phyloP scores from a whole-genome alignment of 148 eudicot species.

The Polygonum maritimum region DNA sequence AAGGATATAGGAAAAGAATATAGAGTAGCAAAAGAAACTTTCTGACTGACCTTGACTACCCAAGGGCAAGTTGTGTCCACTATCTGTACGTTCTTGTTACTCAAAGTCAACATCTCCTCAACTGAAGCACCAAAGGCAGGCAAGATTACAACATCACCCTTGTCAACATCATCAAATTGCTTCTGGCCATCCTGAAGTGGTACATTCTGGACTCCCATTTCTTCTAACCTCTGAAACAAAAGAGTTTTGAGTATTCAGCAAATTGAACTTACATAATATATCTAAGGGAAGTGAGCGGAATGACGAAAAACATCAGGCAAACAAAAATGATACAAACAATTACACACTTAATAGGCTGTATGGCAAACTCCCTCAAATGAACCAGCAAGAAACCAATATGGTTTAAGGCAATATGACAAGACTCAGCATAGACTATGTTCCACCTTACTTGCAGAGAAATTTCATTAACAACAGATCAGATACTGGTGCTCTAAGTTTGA shows the following conservation, averaged over 20 bases:
- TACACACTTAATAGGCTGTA: background rate
- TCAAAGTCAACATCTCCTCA: slow-evolving; percentile 78
- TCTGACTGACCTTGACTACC: slow-evolving; percentile 68
- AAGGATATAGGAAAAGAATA: background rate
- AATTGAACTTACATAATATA: background rate
- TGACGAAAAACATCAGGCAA: background rate
- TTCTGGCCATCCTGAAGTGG: slow-evolving; percentile 75
- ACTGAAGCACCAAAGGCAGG: slow-evolving; percentile 99
- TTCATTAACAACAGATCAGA: background rate
- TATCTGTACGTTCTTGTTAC: slow-evolving; percentile 74
- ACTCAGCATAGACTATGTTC: background rate
- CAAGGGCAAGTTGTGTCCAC: slow-evolving; percentile 99
- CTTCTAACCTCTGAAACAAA: slow-evolving; percentile 53
- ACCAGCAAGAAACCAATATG: background rate
- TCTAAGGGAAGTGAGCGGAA: background rate
- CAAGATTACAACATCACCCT: slow-evolving; percentile 84
- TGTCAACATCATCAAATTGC: slow-evolving; percentile 67
- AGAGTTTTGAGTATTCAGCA: slow-evolving; percentile 12
- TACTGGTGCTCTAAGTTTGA: background rate
- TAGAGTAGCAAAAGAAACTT: slow-evolving; percentile 1
- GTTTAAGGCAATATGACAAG: background rate
- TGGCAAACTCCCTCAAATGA: background rate
- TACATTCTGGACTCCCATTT: slow-evolving; percentile 75
- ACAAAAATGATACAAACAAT: background rate
- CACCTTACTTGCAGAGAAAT: background rate